phyloP scores from a whole-genome alignment of 2,329 filamentous ascomycete genomes.

The Fusarium brevicatenulatum region DNA sequence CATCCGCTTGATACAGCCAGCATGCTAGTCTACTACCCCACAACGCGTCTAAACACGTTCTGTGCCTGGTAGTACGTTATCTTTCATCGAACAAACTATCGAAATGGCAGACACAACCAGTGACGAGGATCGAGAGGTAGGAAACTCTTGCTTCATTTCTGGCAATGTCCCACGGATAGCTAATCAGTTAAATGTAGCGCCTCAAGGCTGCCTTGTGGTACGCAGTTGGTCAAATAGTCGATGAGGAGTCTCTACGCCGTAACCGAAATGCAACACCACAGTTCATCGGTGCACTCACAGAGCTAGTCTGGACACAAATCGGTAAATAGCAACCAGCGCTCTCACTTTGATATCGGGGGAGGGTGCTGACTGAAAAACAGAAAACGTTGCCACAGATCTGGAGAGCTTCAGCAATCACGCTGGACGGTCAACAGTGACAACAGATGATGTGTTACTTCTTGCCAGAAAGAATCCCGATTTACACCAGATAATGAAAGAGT shows the following conservation, averaged over 20 bases:
- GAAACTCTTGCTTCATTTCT: neutral
- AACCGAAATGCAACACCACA: conserved; percentile 89
- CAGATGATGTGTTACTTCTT: conserved; percentile 88
- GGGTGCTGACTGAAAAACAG: conserved; percentile 46
- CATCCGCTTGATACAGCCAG: neutral
- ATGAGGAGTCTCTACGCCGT: conserved; percentile 73
- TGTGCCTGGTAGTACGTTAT: neutral
- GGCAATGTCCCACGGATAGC: neutral
- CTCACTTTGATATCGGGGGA: neutral
- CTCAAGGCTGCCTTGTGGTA: conserved; percentile 89
- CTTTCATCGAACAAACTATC: conserved; percentile 9
- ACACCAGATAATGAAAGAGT: conserved; percentile 76
- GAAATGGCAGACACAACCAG: conserved; percentile 49
- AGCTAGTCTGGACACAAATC: conserved; percentile 88
- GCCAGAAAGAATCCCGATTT: conserved; percentile 88
- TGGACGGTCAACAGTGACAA: conserved; percentile 80
- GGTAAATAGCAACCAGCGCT: conserved; percentile 57
- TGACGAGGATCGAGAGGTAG: conserved; percentile 52
- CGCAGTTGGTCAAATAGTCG: conserved; percentile 85
- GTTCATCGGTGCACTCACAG: conserved; percentile 86
- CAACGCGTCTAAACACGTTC: conserved; percentile 33
- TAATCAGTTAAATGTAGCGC: conserved; percentile 60
- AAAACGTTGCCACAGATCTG: conserved; percentile 66
- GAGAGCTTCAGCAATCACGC: conserved; percentile 77
- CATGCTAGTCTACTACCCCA: conserved; percentile 19